Conservation (phyloP, 1,139 yeast genomes). For the Scheffersomyces titani region DNA sequence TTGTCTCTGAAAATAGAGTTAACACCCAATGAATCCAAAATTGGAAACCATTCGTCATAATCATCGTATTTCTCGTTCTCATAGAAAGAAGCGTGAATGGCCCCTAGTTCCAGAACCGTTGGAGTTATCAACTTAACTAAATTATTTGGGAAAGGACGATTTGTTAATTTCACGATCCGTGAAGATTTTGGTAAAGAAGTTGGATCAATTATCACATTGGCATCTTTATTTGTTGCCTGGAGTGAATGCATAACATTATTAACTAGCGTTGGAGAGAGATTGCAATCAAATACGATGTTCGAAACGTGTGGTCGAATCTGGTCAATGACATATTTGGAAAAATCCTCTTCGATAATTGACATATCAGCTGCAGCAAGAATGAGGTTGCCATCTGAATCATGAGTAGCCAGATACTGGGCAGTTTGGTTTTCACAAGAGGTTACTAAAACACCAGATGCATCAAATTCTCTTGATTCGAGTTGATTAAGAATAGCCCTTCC, state of each 20-base stretch:
- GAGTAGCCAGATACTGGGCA: conserved; percentile 75
- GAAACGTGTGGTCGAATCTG: conserved; percentile 34
- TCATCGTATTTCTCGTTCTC: conserved; percentile 55
- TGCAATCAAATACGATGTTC: conserved; percentile 68
- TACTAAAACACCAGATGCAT: conserved; percentile 41
- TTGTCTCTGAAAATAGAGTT: conserved; percentile 46
- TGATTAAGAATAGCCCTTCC: conserved; percentile 44
- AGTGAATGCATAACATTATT: conserved; percentile 33
- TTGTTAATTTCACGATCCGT: conserved; percentile 28
- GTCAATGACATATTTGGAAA: conserved; percentile 37
- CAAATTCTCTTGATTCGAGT: conserved; percentile 28
- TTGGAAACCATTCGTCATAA: conserved; percentile 71
- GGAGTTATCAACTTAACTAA: conserved; percentile 59
- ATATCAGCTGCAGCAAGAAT: conserved; percentile 84
- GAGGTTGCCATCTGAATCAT: conserved; percentile 61
- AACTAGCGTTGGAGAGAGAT: conserved; percentile 50
- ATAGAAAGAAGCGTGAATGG: conserved; percentile 54
- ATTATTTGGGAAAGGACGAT: conserved; percentile 33
- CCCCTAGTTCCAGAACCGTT: conserved; percentile 59
- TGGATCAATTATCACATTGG: conserved; percentile 66
- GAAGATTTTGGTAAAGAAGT: conserved; percentile 67
- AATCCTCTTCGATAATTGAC: conserved; percentile 58
- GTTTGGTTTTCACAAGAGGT: conserved; percentile 34
- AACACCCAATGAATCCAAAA: conserved; percentile 62
- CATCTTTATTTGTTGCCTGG: conserved; percentile 14